Percentiles rank a stretch among this genome's conserved stretches.
Evolutionary conservation across 2,329 filamentous ascomycete genomes (phyloP).

Genomic region (Clonostachys rosea): DNA sequence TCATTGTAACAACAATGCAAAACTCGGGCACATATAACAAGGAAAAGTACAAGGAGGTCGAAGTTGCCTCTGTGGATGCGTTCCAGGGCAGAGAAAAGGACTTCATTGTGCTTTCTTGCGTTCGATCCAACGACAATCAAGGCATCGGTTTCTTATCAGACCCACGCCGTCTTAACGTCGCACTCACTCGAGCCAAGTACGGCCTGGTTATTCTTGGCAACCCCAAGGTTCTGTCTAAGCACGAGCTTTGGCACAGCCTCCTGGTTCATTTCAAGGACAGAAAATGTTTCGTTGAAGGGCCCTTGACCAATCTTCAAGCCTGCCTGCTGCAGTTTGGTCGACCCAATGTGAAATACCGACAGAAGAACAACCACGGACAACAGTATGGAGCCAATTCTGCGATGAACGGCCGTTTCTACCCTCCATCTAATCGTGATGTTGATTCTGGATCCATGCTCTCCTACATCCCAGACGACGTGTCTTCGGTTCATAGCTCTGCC

Average conservation of each 20-base stretch:
- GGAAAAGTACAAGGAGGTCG: slow-evolving; percentile 96
- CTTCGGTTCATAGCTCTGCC: slow-evolving; percentile 88
- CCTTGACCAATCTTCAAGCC: slow-evolving; percentile 90
- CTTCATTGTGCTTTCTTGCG: slow-evolving; percentile 96
- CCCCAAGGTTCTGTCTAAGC: slow-evolving; percentile 94
- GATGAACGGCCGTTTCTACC: slow-evolving; percentile 34
- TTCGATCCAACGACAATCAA: slow-evolving; percentile 97
- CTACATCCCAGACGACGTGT: slow-evolving; percentile 96
- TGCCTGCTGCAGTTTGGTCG: slow-evolving; percentile 92
- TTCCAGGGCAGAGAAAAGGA: slow-evolving; percentile 99
- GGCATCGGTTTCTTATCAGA: slow-evolving; percentile 98
- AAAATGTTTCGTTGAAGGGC: slow-evolving; percentile 93
- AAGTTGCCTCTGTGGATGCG: slow-evolving; percentile 96
- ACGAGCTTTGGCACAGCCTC: slow-evolving; percentile 95
- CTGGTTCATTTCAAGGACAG: slow-evolving; percentile 95
- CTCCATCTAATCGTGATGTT: slow-evolving; percentile 44
- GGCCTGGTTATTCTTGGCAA: slow-evolving; percentile 96
- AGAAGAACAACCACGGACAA: slow-evolving; percentile 73
- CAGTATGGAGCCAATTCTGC: slow-evolving; percentile 50
- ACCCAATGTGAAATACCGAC: slow-evolving; percentile 88
- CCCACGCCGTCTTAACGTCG: slow-evolving; percentile 93
- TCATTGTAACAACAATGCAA: slow-evolving; percentile 99
- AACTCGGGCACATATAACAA: slow-evolving; percentile 97
- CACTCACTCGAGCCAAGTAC: slow-evolving; percentile 93
- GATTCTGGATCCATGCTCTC: slow-evolving; percentile 88